These are phyloP conservation scores for Litsea cubeba DNA, from an alignment of 164 flowering plant species.

Conservation along the genomic window DNA sequence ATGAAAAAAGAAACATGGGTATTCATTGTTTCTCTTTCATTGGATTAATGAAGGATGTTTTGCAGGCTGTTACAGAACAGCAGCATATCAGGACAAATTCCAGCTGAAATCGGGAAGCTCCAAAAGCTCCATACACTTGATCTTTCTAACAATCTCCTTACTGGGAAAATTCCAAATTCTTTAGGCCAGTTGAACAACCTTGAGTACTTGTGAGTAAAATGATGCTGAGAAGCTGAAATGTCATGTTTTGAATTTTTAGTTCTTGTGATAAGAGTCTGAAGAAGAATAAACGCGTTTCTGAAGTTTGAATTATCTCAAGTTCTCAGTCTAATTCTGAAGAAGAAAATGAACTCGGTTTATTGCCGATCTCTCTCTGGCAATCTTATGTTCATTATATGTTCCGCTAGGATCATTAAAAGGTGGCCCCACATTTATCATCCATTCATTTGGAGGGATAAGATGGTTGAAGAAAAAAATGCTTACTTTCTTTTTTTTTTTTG, in stretches of 20 bases:
- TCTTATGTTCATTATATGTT: no score
- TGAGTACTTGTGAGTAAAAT: constrained; percentile 64
- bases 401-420: background rate
- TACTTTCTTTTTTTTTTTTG: background rate
- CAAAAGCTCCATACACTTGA: constrained; percentile 65
- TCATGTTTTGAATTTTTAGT: background rate
- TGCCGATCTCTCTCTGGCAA: no score
- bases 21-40: background rate
- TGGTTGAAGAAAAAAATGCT: background rate
- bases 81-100: constrained; percentile 70
- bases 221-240: background rate
- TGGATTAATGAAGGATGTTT: background rate
- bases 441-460: background rate
- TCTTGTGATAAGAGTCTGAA: background rate
- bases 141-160: constrained; percentile 69
- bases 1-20: background rate
- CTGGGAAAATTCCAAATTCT: constrained; percentile 56
- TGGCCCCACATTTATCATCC: background rate
- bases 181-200: constrained; percentile 50
- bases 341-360: no score
- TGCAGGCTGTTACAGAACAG: constrained; percentile 80
- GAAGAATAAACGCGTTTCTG: background rate
- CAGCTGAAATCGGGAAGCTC: constrained; percentile 67
- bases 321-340: no score
- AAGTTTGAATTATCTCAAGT: background rate